These are phyloP conservation scores for Pseudozyma thailandica DNA, from an alignment of 1,284 basidiomycete species.

Conservation along the genomic window DNA sequence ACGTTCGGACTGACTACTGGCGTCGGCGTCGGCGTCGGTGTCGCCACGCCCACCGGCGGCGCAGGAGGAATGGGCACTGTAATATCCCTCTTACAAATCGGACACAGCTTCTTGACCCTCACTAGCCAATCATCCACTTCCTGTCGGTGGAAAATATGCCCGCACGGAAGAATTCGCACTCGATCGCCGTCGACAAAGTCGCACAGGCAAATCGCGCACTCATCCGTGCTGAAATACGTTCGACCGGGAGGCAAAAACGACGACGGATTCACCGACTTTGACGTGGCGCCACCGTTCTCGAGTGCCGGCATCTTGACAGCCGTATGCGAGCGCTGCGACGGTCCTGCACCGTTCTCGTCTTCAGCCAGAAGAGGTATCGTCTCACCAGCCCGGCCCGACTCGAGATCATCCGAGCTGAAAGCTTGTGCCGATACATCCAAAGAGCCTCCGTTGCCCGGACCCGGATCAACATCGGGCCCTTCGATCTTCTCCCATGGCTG, in stretches of 20 bases:
- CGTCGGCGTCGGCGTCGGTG: constrained; percentile 4
- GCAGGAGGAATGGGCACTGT: constrained; percentile 53
- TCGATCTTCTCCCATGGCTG: constrained; percentile 63
- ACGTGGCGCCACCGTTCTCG: neutral
- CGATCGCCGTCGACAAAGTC: constrained; percentile 65
- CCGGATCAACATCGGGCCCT: constrained; percentile 46
- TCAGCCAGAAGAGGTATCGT: constrained; percentile 37
- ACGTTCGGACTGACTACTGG: neutral
- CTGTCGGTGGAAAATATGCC: constrained; percentile 64
- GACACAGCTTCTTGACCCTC: constrained; percentile 63
- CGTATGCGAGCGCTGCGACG: constrained; percentile 27
- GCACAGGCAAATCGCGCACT: constrained; percentile 65
- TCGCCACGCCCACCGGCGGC: constrained; percentile 23
- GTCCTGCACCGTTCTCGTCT: constrained; percentile 51
- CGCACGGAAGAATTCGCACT: constrained; percentile 64
- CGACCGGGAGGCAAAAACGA: constrained; percentile 56
- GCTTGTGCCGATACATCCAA: neutral
- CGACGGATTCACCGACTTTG: constrained; percentile 21
- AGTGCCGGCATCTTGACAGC: constrained; percentile 17
- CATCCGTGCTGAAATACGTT: constrained; percentile 60
- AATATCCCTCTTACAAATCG: constrained; percentile 67
- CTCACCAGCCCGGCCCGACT: constrained; percentile 27
- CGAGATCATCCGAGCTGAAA: constrained; percentile 27
- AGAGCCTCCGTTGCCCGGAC: constrained; percentile 39
- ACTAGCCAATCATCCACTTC: constrained; percentile 67